These are phyloP conservation scores for Fraxinus latifolia DNA, from an alignment of 305 asterid species.

Conservation along the genomic window DNA sequence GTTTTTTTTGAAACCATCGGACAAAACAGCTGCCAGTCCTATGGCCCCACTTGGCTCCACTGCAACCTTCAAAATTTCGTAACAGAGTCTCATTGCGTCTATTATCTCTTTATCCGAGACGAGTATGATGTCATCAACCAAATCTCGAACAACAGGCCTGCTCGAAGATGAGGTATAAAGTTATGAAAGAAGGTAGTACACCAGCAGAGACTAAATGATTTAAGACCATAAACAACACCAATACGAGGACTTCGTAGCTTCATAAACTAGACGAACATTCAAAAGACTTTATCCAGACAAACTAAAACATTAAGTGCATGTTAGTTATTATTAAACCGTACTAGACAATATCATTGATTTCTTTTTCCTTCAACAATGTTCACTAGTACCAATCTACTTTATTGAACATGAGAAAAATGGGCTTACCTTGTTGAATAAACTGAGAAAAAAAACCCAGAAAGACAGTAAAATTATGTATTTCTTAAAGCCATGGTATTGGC, in stretches of 20 bases:
- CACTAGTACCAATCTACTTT: background rate
- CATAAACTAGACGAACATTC: background rate
- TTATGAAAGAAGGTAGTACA: background rate
- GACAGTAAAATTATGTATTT: background rate
- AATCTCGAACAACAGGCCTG: slow-evolving; percentile 94
- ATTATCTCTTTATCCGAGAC: slow-evolving; percentile 77
- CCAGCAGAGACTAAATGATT: background rate
- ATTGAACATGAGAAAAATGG: background rate
- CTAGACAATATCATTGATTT: background rate
- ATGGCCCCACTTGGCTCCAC: slow-evolving; percentile 97
- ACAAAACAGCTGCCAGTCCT: slow-evolving; percentile 86
- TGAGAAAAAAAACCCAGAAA: background rate
- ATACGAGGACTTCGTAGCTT: background rate
- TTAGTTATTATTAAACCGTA: background rate
- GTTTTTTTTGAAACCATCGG: slow-evolving; percentile 49
- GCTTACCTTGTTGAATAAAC: background rate
- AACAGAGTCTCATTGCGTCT: slow-evolving; percentile 73
- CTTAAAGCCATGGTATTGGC: background rate
- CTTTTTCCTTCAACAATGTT: background rate
- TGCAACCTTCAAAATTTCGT: slow-evolving; percentile 73
- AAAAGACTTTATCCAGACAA: background rate
- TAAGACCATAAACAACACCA: background rate
- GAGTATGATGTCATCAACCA: slow-evolving; percentile 71
- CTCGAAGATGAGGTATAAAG: background rate
- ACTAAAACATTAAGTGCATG: background rate